Evolutionary conservation across 106 monocot genomes (phyloP).

Genomic region (Dendrobium catenatum): DNA sequence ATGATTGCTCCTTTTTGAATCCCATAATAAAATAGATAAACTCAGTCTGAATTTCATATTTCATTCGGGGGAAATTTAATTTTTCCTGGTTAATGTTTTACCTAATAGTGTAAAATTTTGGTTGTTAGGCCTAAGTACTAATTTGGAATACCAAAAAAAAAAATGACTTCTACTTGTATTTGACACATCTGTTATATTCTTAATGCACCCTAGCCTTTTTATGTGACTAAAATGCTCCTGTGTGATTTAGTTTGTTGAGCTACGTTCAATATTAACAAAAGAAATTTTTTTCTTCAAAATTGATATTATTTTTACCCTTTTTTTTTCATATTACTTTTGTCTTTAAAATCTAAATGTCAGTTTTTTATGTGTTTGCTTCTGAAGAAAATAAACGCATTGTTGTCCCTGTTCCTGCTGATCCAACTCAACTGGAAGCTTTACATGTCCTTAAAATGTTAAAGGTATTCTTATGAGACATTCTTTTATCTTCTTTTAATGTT

Average conservation of each 20-base stretch:
- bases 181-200: background rate
- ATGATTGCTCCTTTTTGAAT: too few species aligned
- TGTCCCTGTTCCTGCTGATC: conserved; percentile 50
- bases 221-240: background rate
- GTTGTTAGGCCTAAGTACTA: background rate
- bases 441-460: conserved; percentile 58
- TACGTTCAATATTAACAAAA: background rate
- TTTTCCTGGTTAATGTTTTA: background rate
- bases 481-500: background rate
- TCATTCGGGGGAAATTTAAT: too few species aligned
- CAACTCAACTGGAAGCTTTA: conserved; percentile 65
- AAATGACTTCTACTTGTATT: background rate
- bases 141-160: background rate
- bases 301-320: background rate
- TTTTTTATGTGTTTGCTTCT: conserved; percentile 9
- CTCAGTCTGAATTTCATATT: too few species aligned
- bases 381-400: conserved; percentile 27
- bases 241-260: background rate
- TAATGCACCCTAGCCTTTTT: background rate
- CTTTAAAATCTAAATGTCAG: background rate
- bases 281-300: background rate
- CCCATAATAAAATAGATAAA: too few species aligned
- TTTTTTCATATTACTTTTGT: background rate
- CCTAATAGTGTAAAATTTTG: background rate
- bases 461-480: conserved; percentile 30